Evolutionary conservation across 1,139 yeast species (phyloP).

Genomic region (Saccharomyces hybrid): DNA sequence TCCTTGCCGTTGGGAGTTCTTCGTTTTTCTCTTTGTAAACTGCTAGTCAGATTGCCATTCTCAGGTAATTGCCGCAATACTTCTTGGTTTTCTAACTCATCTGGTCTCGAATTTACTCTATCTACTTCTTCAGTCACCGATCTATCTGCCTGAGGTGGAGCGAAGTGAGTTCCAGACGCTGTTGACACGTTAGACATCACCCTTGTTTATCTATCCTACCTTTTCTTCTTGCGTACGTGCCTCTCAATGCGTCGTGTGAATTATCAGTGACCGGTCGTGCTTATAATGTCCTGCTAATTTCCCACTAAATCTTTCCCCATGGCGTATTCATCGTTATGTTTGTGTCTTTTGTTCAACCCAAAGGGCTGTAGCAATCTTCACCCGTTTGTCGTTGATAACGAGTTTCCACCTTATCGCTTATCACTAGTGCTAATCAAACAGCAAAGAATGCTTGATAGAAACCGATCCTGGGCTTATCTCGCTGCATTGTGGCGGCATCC

Average conservation of each 20-base stretch:
- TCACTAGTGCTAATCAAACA: not conserved
- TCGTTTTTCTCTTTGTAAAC: not conserved
- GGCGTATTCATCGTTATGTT: not conserved
- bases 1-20: not conserved
- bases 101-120: not conserved
- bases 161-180: not conserved
- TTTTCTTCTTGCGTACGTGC: not conserved
- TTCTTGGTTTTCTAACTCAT: not conserved
- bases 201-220: not conserved
- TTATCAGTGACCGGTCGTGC: not conserved
- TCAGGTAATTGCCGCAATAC: not conserved
- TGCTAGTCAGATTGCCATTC: not conserved
- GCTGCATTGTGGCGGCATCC: not conserved
- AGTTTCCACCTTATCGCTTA: not conserved
- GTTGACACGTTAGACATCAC: not conserved
- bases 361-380: conserved; percentile 1
- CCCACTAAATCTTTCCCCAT: not conserved
- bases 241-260: not conserved
- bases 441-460: not conserved
- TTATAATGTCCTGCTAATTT: not conserved
- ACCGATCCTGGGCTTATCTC: not conserved
- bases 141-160: not conserved
- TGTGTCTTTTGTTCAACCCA: conserved; percentile 1
- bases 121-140: not conserved
- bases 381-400: conserved; percentile 1